phyloP scores from a whole-genome alignment of 352 stramenopile genomes.

The Pilasporangium apinafurcum region DNA sequence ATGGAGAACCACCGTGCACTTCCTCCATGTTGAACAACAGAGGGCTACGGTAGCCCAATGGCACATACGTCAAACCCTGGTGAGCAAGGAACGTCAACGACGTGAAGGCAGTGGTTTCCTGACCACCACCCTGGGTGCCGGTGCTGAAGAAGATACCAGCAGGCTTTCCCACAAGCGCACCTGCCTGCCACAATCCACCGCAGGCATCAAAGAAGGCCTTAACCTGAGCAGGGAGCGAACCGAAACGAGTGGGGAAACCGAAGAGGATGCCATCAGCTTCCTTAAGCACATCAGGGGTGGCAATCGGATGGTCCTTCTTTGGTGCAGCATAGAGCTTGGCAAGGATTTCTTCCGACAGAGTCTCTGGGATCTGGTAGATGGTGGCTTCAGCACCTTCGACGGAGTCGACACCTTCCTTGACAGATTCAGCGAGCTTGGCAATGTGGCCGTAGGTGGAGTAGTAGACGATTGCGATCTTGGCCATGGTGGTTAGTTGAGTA shows the following conservation, averaged over 20 bases:
- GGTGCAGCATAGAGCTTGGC: slow-evolving; percentile 76
- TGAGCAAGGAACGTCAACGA: slow-evolving; percentile 81
- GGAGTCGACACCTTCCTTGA: slow-evolving; percentile 73
- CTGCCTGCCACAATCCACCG: slow-evolving; percentile 79
- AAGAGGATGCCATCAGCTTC: slow-evolving; percentile 84
- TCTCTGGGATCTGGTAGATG: slow-evolving; percentile 79
- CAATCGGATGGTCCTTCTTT: slow-evolving; percentile 67
- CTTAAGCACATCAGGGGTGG: slow-evolving; percentile 50
- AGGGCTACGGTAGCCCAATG: slow-evolving; percentile 63
- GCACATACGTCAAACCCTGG: slow-evolving; percentile 89
- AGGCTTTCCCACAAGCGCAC: slow-evolving; percentile 82
- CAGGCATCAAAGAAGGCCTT: slow-evolving; percentile 86
- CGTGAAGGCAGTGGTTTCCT: slow-evolving; percentile 87
- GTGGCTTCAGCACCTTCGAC: slow-evolving; percentile 47
- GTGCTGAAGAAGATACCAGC: slow-evolving; percentile 87
- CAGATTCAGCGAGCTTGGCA: slow-evolving; percentile 55
- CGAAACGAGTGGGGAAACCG: slow-evolving; percentile 82
- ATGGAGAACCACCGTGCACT: slow-evolving; percentile 71
- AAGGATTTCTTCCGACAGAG: slow-evolving; percentile 72
- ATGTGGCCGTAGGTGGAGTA: slow-evolving; percentile 88
- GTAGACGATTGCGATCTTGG: slow-evolving; percentile 81
- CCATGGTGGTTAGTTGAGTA: slow-evolving; percentile 13
- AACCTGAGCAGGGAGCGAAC: slow-evolving; percentile 76
- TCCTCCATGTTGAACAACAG: slow-evolving; percentile 74
- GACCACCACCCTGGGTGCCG: slow-evolving; percentile 69